These are phyloP conservation scores for Hypoxylon sp. DNA, from an alignment of 2,329 filamentous ascomycete genomes.

Conservation along the genomic window DNA sequence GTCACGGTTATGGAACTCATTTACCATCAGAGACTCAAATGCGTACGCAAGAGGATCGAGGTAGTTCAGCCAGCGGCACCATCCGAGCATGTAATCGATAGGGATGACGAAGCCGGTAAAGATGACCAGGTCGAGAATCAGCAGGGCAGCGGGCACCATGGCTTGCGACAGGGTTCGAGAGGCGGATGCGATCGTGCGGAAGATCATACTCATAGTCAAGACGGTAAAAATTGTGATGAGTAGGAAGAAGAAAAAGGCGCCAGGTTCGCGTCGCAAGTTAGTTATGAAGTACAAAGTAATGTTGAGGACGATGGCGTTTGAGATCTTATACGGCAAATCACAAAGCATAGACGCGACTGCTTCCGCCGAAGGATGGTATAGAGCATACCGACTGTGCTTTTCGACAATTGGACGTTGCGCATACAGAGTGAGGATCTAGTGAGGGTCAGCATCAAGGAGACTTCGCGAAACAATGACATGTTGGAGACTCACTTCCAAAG, in stretches of 20 bases:
- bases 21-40: conserved; percentile 85
- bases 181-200: conserved; percentile 82
- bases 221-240: conserved; percentile 81
- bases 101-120: conserved; percentile 79
- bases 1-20: conserved; percentile 79
- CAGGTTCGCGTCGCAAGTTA: conserved; percentile 79
- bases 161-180: conserved; percentile 78
- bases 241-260: conserved; percentile 87
- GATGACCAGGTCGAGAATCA: conserved; percentile 76
- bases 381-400: conserved; percentile 86
- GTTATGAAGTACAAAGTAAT: conserved; percentile 88
- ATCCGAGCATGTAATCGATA: conserved; percentile 78
- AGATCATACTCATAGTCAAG: conserved; percentile 86
- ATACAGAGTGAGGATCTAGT: conserved; percentile 83
- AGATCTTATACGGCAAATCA: conserved; percentile 86
- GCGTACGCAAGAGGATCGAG: conserved; percentile 83
- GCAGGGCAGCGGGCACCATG: conserved; percentile 70
- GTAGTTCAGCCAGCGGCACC: conserved; percentile 88
- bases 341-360: conserved; percentile 88
- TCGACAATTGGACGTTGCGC: conserved; percentile 92
- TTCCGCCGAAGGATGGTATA: conserved; percentile 92
- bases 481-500: conserved; percentile 73
- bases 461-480: background rate
- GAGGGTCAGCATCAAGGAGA: conserved; percentile 35
- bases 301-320: conserved; percentile 83